Evolutionary conservation across 495 filamentous ascomycete genomes (phyloP).

Genomic region (Penicillium arizonense): DNA sequence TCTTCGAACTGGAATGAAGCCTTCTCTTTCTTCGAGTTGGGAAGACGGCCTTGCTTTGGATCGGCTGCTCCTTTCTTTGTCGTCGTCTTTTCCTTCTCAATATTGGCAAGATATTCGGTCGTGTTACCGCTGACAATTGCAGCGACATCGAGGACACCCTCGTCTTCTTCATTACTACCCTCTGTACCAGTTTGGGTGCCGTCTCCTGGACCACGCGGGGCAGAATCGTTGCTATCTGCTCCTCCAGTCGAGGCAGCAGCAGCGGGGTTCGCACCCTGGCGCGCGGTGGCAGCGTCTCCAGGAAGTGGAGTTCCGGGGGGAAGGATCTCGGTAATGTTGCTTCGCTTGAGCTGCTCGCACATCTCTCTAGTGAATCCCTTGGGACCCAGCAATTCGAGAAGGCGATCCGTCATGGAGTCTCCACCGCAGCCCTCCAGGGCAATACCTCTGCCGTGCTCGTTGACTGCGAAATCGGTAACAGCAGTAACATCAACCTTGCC

Average conservation of each 20-base stretch:
- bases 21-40: slow-evolving; percentile 76
- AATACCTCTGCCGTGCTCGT: slow-evolving; percentile 56
- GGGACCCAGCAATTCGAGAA: slow-evolving; percentile 63
- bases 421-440: slow-evolving; percentile 75
- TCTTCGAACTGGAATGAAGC: slow-evolving; percentile 85
- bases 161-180: slow-evolving; percentile 56
- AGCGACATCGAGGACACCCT: slow-evolving; percentile 91
- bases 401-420: slow-evolving; percentile 79
- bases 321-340: slow-evolving; percentile 83
- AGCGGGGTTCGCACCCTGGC: slow-evolving; percentile 59
- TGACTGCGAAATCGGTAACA: slow-evolving; percentile 72
- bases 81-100: slow-evolving; percentile 83
- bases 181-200: slow-evolving; percentile 48
- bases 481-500: slow-evolving; percentile 91
- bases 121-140: slow-evolving; percentile 94
- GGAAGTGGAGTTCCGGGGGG: slow-evolving; percentile 62
- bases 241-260: slow-evolving; percentile 55
- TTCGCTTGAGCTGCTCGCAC: slow-evolving; percentile 94
- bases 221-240: slow-evolving; percentile 30
- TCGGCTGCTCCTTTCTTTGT: slow-evolving; percentile 57
- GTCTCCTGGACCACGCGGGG: slow-evolving; percentile 50
- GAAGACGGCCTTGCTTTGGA: slow-evolving; percentile 60
- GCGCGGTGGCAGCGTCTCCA: slow-evolving; percentile 44
- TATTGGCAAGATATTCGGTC: slow-evolving; percentile 83
- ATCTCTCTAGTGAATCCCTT: slow-evolving; percentile 80